These are phyloP conservation scores for Picochlorum costavermella DNA, from an alignment of 139 green algal genomes.

Conservation along the genomic window DNA sequence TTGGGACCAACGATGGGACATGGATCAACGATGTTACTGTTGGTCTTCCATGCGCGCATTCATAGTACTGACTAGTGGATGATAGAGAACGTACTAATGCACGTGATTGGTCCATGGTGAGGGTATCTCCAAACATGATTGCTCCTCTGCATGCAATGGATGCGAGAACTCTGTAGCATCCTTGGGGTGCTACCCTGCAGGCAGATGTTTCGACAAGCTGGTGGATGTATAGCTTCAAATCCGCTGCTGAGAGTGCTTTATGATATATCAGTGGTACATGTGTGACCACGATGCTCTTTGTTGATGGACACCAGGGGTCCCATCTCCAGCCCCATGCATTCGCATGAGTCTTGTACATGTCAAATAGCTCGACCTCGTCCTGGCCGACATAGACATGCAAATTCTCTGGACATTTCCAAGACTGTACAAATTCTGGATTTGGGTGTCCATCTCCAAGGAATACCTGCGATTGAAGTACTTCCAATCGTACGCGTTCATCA, in stretches of 20 bases:
- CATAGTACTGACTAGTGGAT: slow-evolving; percentile 45
- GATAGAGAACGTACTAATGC: slow-evolving; percentile 43
- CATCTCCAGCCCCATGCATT: slow-evolving; percentile 37
- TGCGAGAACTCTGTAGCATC: slow-evolving; percentile 39
- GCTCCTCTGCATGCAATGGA: slow-evolving; percentile 68
- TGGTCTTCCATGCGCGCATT: slow-evolving; percentile 74
- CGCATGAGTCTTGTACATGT: slow-evolving; percentile 1
- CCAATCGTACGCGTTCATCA: slow-evolving; percentile 67
- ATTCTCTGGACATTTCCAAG: slow-evolving; percentile 9
- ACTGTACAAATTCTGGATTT: neutral
- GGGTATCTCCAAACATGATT: slow-evolving; percentile 78
- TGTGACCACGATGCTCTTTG: slow-evolving; percentile 16
- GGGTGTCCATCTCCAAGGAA: slow-evolving; percentile 2
- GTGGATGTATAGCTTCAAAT: slow-evolving; percentile 53
- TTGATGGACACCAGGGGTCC: neutral
- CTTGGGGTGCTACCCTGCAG: slow-evolving; percentile 22
- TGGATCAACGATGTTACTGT: slow-evolving; percentile 45
- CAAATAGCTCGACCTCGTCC: slow-evolving; percentile 27
- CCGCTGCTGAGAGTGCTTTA: slow-evolving; percentile 28
- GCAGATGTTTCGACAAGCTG: slow-evolving; percentile 42
- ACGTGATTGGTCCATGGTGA: slow-evolving; percentile 28
- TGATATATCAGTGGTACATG: slow-evolving; percentile 37
- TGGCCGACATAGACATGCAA: slow-evolving; percentile 16
- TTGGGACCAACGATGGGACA: slow-evolving; percentile 17
- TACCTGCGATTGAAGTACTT: slow-evolving; percentile 32